Evolutionary conservation across 2,329 filamentous ascomycete genomes (phyloP), one percentile per base, ranked within the genome.

Genomic region (Hymenoscyphus scutula): DNA sequence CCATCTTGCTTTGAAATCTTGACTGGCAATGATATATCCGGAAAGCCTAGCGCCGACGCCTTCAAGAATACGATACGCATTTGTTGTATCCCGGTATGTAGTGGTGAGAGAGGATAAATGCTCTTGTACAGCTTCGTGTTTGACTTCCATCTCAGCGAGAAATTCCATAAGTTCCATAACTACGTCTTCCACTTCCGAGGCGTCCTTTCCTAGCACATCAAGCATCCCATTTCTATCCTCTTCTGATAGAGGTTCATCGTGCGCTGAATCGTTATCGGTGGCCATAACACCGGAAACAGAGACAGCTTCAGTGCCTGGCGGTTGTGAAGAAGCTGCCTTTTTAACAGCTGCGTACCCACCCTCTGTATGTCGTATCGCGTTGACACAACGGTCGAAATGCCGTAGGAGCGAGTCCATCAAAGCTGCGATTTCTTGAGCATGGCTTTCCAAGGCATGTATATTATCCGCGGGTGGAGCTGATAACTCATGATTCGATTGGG

Each of bases 331-430:
- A 53, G 88, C 88, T 0, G 86, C 89, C 66, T 86, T 89, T 58
- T 84, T 83, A 11, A 87, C 84, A 5, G 88, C 89, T 5, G 86
- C 89, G 13, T 87, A 86, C 5, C 88, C 90, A 32, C 89, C 90
- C 77, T 97, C 92, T 2, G 93, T 97, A 58, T 94, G 92, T 64
- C 92, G 90, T 53, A 97, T 89, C 0, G 94, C 94, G 0, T 89
- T 94, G 15, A 96, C 91, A 75, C 94, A 97, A 67, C 96, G 85
- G 75, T 98, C 94, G 74, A 97, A 97, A 76, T 98, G 94, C 29
- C 84, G 85, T 7, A 92, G 92, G 3, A 98, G 80, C 0, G 89
- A 92, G 62, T 91, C 85, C 1, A 98, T 84, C 5, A 92, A 82
- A 62, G 88, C 82, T 5, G 93, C 94, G 87, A 96, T 94, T 70